phyloP scores from a whole-genome alignment of 805 yeast genomes.

The Ogataea sp. region DNA sequence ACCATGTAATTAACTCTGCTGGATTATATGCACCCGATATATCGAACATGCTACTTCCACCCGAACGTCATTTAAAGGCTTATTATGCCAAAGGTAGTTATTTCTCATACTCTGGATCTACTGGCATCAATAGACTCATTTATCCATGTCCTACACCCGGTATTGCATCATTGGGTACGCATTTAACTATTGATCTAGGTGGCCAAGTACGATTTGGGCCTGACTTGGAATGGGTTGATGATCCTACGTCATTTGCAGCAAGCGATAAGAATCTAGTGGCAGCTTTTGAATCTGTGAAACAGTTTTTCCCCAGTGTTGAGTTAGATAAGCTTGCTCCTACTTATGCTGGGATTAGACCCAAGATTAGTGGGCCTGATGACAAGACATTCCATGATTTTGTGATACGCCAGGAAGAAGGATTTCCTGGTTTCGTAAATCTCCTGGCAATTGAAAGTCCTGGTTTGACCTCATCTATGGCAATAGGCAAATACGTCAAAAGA shows the following conservation, averaged over 20 bases:
- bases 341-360: constrained; percentile 83
- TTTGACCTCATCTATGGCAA: constrained; percentile 73
- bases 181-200: constrained; percentile 74
- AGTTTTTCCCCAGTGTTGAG: constrained; percentile 57
- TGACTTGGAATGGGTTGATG: constrained; percentile 72
- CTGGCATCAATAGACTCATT: constrained; percentile 44
- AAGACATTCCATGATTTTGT: constrained; percentile 61
- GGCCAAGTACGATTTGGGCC: constrained; percentile 84
- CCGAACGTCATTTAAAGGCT: constrained; percentile 45
- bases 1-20: constrained; percentile 65
- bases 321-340: constrained; percentile 48
- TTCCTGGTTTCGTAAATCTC: constrained; percentile 71
- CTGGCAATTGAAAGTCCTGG: constrained; percentile 91
- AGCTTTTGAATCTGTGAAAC: constrained; percentile 50
- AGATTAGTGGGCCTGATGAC: constrained; percentile 40
- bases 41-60: constrained; percentile 62
- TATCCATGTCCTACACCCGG: constrained; percentile 77
- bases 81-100: constrained; percentile 84
- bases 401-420: constrained; percentile 61
- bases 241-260: constrained; percentile 40
- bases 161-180: constrained; percentile 78
- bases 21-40: constrained; percentile 72
- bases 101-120: constrained; percentile 40
- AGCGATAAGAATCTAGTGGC: constrained; percentile 37
- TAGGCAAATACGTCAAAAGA: constrained; percentile 59